Evolutionary conservation across 2,329 filamentous ascomycete genomes (phyloP).

Genomic region (Pseudogymnoascus sp.): DNA sequence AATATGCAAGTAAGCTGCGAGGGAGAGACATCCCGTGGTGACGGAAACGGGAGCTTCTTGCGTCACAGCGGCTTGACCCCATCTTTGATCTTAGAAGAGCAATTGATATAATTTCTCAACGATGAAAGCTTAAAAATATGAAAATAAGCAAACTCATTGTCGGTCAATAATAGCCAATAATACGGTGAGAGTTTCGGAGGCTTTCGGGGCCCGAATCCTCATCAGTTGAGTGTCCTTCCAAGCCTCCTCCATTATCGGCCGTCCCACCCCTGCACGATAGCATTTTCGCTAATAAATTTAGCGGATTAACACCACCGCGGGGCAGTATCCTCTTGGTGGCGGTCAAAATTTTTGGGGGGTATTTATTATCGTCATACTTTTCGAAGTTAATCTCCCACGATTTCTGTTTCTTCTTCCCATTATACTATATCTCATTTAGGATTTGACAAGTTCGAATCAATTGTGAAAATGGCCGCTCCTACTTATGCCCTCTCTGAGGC

Average conservation of each 20-base stretch:
- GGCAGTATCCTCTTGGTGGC: background rate
- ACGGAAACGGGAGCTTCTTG: background rate
- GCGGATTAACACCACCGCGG: constrained; percentile 5
- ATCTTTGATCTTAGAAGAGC: background rate
- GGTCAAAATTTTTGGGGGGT: constrained; percentile 7
- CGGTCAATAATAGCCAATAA: background rate
- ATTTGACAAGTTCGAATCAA: background rate
- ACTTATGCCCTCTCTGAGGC: constrained; percentile 57
- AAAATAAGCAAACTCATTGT: background rate
- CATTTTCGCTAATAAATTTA: constrained; percentile 5
- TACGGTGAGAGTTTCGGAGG: background rate
- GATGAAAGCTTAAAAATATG: background rate
- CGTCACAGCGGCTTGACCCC: background rate
- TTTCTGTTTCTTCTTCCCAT: background rate
- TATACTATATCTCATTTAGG: background rate
- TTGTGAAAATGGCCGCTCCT: constrained; percentile 4
- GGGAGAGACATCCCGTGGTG: background rate
- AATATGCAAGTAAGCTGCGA: background rate
- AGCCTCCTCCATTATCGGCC: background rate
- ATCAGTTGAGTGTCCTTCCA: background rate
- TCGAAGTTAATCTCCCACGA: background rate
- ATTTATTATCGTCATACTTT: background rate
- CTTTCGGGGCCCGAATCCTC: background rate
- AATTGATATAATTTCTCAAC: background rate
- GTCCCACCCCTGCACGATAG: background rate